A percentile compares a stretch with the other conserved stretches of the same genome.
Conservation (phyloP, 2,329 filamentous ascomycete species). For the Alternaria brassicicola region DNA sequence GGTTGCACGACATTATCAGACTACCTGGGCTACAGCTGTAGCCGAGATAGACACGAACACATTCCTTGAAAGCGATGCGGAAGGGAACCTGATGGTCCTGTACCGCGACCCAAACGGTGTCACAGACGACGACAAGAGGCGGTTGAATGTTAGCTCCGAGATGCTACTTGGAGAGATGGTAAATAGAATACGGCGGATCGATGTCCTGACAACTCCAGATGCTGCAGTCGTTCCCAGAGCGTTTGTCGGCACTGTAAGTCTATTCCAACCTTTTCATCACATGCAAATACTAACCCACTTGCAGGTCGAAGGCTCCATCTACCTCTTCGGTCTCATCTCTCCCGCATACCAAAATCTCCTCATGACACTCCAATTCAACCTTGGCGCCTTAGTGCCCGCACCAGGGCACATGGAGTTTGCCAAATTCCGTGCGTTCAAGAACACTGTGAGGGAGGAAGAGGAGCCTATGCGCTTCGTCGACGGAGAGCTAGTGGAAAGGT, state of each 20-base stretch:
- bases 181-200: conserved; percentile 80
- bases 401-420: conserved; percentile 78
- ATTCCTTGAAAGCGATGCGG: conserved; percentile 83
- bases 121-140: conserved; percentile 72
- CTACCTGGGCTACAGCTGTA: conserved; percentile 81
- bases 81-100: conserved; percentile 87
- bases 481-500: conserved; percentile 86
- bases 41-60: conserved; percentile 72
- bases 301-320: conserved; percentile 87
- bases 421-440: conserved; percentile 82
- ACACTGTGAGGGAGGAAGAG: conserved; percentile 69
- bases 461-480: conserved; percentile 89
- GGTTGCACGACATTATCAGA: conserved; percentile 79
- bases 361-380: conserved; percentile 76
- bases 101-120: conserved; percentile 73
- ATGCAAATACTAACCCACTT: conserved; percentile 11
- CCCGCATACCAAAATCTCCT: conserved; percentile 76
- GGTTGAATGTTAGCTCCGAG: conserved; percentile 77
- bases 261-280: neutral
- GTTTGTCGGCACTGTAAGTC: conserved; percentile 83
- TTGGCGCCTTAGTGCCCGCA: conserved; percentile 70
- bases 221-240: conserved; percentile 79
- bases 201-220: conserved; percentile 67
- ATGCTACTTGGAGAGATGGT: conserved; percentile 91
- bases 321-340: conserved; percentile 83